Evolutionary conservation across 768 basidiomycete genomes (phyloP), one percentile per base, ranked within the genome.

Genomic region (Coprinopsis strossmayeri): DNA sequence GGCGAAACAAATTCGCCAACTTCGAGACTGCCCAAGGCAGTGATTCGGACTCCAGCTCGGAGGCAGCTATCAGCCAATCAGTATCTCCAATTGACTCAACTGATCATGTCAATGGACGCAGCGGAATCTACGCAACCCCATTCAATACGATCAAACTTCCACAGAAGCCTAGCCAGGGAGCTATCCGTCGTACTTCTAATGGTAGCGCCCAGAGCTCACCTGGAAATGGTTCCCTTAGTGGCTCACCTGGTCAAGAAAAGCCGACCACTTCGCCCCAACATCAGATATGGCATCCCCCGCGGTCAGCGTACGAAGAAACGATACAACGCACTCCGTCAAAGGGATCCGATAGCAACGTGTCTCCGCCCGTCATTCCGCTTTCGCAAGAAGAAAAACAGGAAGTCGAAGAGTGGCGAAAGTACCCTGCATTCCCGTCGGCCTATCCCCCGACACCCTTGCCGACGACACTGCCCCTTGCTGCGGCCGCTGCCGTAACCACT

Each of bases 361-460:
- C 47, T 45, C 53, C 30, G 45, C 41, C 48, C 27, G 50, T 56
- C 37, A 50, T 56, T 26, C 51, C 53, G 23, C 38, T 53, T 10
- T 38, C 52, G 11, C 34, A 21, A 47, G 60, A 57, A 45, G 58
- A 62, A 46, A 61, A 69, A 51, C n/a, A n/a, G n/a, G 68, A 58
- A 53, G 58, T 61, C n/a, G 78, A 84, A 34, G 84, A 88, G 54
- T 88, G 84, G 84, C 67, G 82, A 49, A 68, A 77, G 59, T 89
- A 87, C 55, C 85, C 85, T 11, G 70, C 81, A 15, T 82, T 87
- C 45, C 87, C 87, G 25, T 79, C 87, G 3, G 87, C 87, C 27
- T 89, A 89, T 57, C 86, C 85, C 7, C 71, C 83, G 0, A 87
- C 83, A 12, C 85, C 84, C 10, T 55, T 79, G n/a, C 66, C 67